Conservation (phyloP, 106 monocot genomes). For the Phalaenopsis aphrodite region DNA sequence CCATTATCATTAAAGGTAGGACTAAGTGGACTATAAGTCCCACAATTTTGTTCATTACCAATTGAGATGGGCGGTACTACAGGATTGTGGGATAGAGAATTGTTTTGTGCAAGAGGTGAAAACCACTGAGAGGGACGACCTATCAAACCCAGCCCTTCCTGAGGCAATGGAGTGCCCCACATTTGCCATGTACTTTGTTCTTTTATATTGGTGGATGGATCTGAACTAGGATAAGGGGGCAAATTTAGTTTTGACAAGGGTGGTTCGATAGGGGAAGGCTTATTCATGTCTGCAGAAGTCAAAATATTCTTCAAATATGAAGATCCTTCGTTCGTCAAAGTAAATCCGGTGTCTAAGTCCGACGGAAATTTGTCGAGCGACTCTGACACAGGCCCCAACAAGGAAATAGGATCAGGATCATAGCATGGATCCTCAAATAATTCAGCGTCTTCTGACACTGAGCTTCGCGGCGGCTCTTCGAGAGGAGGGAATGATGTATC, state of each 20-base stretch:
- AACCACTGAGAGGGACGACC: conserved; percentile 43
- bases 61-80: conserved; percentile 4
- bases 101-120: conserved; percentile 26
- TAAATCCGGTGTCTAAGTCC: conserved; percentile 48
- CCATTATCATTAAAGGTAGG: conserved; percentile 19
- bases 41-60: conserved; percentile 20
- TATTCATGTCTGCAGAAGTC: conserved; percentile 27
- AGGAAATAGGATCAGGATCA: conserved; percentile 54
- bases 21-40: conserved; percentile 24
- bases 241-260: conserved; percentile 45
- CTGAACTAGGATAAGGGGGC: conserved; percentile 15
- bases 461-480: conserved; percentile 25
- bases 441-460: conserved; percentile 47
- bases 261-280: conserved; percentile 82
- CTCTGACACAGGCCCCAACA: conserved; percentile 64
- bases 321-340: conserved; percentile 25
- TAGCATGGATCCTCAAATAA: conserved; percentile 85
- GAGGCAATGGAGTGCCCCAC: conserved; percentile 67
- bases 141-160: conserved; percentile 50
- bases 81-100: conserved; percentile 14
- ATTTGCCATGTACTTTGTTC: conserved; percentile 71
- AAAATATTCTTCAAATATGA: conserved; percentile 23
- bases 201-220: conserved; percentile 23
- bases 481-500: conserved; percentile 24
- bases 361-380: conserved; percentile 62